Conservation (phyloP, 129 eudicot genomes). For the Pseudognaphalium luteoalbum region DNA sequence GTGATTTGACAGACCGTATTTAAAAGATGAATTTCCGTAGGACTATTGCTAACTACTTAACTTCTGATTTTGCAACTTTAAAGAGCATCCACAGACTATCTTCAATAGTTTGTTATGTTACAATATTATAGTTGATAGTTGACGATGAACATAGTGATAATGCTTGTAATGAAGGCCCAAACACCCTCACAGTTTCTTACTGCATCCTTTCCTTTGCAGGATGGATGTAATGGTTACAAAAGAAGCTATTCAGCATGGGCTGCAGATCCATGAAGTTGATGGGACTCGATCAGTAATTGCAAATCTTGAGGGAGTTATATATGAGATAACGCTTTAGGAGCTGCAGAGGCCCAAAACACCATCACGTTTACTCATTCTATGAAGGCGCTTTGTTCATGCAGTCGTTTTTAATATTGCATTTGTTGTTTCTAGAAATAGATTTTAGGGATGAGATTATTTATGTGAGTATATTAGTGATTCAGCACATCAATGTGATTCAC, state of each 20-base stretch:
- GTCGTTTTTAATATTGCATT: background rate
- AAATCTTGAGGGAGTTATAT: conserved; percentile 72
- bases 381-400: background rate
- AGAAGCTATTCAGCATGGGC: conserved; percentile 71
- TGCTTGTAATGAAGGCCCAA: background rate
- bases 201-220: conserved; percentile 37
- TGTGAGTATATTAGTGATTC: background rate
- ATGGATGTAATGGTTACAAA: conserved; percentile 73
- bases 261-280: conserved; percentile 59
- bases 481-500: background rate
- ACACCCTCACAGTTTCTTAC: background rate
- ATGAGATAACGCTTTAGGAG: conserved; percentile 50
- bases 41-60: background rate
- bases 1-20: no score
- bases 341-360: background rate
- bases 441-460: background rate
- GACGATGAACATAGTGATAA: background rate
- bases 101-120: background rate
- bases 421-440: background rate
- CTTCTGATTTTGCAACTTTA: background rate
- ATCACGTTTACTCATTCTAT: background rate
- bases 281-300: conserved; percentile 64
- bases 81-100: background rate
- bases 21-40: background rate
- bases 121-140: background rate